A percentile compares a stretch with the other conserved stretches of the same genome.
Conservation (phyloP, 2,329 filamentous ascomycete species). For the Xylariaceae sp. region DNA sequence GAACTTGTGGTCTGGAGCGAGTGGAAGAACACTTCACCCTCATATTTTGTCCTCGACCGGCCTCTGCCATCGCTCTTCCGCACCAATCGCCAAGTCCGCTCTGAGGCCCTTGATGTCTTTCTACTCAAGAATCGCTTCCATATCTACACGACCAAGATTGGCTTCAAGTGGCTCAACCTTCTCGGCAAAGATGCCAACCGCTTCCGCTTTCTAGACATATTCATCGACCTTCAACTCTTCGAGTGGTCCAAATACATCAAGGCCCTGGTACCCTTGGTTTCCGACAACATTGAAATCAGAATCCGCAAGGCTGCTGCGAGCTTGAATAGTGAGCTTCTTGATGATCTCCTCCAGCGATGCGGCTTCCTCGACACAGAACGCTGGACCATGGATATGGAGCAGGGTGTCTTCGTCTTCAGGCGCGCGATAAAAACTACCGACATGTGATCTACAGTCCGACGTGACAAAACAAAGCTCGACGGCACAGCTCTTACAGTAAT, state of each 20-base stretch:
- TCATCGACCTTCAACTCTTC: constrained; percentile 13
- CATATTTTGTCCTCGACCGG: constrained; percentile 16
- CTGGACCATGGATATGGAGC: constrained; percentile 5
- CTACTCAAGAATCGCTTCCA: constrained; percentile 18
- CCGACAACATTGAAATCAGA: constrained; percentile 11
- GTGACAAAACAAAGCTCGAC: neutral
- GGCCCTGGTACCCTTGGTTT: constrained; percentile 11
- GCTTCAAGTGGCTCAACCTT: constrained; percentile 15
- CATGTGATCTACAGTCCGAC: no score
- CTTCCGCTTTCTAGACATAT: constrained; percentile 14
- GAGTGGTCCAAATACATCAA: constrained; percentile 11
- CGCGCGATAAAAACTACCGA: no score
- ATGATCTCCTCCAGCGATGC: neutral
- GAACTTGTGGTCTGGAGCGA: constrained; percentile 9
- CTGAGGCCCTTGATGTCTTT: constrained; percentile 18
- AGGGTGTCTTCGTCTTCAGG: constrained; percentile 11
- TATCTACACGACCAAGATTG: constrained; percentile 15
- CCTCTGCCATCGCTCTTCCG: constrained; percentile 18
- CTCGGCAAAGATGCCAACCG: constrained; percentile 15
- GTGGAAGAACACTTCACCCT: constrained; percentile 12
- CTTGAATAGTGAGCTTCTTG: constrained; percentile 1
- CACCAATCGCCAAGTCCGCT: constrained; percentile 14
- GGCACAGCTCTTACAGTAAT: neutral
- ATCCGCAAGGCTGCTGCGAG: constrained; percentile 14
- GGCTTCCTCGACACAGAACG: constrained; percentile 8